Evolutionary conservation across 345 rosid genomes (phyloP), one percentile per base, ranked within the genome.

Genomic region (Aquilaria sinensis): DNA sequence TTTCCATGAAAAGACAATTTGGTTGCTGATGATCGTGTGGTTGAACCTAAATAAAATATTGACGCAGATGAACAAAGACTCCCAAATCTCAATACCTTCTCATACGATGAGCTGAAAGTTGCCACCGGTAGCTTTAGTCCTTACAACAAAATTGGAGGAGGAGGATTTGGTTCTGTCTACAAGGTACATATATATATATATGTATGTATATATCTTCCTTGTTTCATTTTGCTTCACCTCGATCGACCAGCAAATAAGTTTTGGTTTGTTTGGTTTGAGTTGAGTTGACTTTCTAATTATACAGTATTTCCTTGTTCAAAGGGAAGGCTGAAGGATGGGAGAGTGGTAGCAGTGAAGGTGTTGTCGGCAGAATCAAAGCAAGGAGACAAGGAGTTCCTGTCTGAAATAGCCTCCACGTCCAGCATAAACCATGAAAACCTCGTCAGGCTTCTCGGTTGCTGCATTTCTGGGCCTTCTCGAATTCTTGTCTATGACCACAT

Each of bases 81-180:
- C 45, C 50, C 57, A 61, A 75, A 72, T 31, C 16, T 31, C 37
- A 34, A 52, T 43, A 55, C 71, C 32, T 81, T 75, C 67, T 59
- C 74, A 0, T 74, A 65, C 12, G 10, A 50, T 8, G 74, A 80
- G 34, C 51, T 77, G 49, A 69, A 72, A 47, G 46, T 43, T 31
- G 80, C 80, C 31, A 72, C 80, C 58, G 70, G 68, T 32, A 72
- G 66, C 13, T 77, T 81, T 67, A 55, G 50, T 32, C 13, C 69
- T n/a, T 72, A 76, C 1, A 72, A 70, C 30, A 77, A 71, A 66
- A 68, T 77, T n/a, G 82, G 85, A 1, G 82, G 75, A 68, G 82
- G 85, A 16, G 85, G 85, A 46, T 77, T 74, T 55, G 82, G 85
- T 30, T 63, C 64, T 10, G 82, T 77, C 47, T 77, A 77, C 15